A percentile compares a stretch with the other conserved stretches of the same genome.
These are phyloP conservation scores for Cicer cuneatum DNA, from an alignment of 306 rosid species.

Conservation along the genomic window DNA sequence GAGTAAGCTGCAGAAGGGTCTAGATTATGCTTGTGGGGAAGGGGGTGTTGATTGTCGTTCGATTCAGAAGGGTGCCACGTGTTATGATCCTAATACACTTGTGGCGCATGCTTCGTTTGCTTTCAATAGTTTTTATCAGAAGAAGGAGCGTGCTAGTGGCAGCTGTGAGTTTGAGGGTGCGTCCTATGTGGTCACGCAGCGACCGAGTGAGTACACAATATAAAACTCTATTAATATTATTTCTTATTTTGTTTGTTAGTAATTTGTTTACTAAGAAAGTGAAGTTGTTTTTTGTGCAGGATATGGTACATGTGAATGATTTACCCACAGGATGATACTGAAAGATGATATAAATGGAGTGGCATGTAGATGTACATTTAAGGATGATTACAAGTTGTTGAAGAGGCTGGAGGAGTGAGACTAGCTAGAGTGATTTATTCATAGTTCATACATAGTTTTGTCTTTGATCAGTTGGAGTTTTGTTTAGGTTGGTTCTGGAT, in stretches of 20 bases:
- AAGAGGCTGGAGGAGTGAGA: not conserved
- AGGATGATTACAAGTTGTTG: no score
- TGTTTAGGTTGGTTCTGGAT: constrained; percentile 13
- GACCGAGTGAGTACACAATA: constrained; percentile 68
- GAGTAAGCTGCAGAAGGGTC: constrained; percentile 66
- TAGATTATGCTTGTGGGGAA: constrained; percentile 86
- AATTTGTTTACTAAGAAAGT: not conserved
- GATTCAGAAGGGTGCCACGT: constrained; percentile 76
- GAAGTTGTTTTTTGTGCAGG: constrained; percentile 50
- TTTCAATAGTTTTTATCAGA: constrained; percentile 85
- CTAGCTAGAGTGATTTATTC: not conserved
- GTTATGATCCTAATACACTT: constrained; percentile 73
- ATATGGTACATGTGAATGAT: constrained; percentile 70
- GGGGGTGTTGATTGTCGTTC: constrained; percentile 88
- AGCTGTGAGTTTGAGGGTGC: constrained; percentile 79
- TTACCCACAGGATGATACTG: constrained; percentile 60
- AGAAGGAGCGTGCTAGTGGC: constrained; percentile 55
- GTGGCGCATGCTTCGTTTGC: constrained; percentile 87
- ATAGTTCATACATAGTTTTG: not conserved
- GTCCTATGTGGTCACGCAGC: constrained; percentile 86
- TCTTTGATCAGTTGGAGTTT: constrained; percentile 9
- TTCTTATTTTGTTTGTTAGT: not conserved
- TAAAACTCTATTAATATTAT: not conserved
- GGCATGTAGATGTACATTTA: not conserved
- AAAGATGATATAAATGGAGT: constrained; percentile 35